Evolutionary conservation across 108 stramenopile species (phyloP), one percentile per base, ranked within the genome.

Genomic region (Stephanodiscus triporus): DNA sequence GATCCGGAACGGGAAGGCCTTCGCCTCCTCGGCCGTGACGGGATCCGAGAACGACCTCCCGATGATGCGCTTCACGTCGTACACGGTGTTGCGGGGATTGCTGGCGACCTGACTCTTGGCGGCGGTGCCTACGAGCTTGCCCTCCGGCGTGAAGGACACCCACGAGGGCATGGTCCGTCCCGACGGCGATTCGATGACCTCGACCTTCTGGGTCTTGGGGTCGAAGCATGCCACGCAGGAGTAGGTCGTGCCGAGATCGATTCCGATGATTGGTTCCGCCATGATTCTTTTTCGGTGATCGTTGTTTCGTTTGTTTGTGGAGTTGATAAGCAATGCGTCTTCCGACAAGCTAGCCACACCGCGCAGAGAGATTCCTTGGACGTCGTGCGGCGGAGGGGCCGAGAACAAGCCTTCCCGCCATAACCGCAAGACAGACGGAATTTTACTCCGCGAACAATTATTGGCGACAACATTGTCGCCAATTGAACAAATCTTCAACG

Each of bases 161-260:
- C 91, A 95, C 6, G 91, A 92, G n/a, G 94, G 94, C 49, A 89
- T 91, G 49, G 91, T 94, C 36, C 93, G 81, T 57, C 93, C 93
- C 58, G 90, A 89, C 50, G 91, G 86, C 48, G 90, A 91, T 75
- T 89, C 88, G 60, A 91, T 90, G 19, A 93, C 89, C 80, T 91
- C 85, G 22, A 81, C 85, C 55, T 86, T 67, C 8, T 67, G 51
- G 66, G 26, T 77, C 63, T 50, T 58, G 1, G 67, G 68, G 47
- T 85, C 77, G 66, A 47, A 86, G 54, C 66, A 70, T 9, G 85
- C 84, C 9, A 85, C 76, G 62, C 84, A 85, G 24, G 77, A 78
- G 62, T 67, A 85, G 51, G 84, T 85, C 36, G 84, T 85, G 23
- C 84, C 84, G 13, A 85, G 71, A 66, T 85, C 84, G 61, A 85